Conservation (phyloP, 176 grass and related monocot species). For the Microstegium vimineum region DNA sequence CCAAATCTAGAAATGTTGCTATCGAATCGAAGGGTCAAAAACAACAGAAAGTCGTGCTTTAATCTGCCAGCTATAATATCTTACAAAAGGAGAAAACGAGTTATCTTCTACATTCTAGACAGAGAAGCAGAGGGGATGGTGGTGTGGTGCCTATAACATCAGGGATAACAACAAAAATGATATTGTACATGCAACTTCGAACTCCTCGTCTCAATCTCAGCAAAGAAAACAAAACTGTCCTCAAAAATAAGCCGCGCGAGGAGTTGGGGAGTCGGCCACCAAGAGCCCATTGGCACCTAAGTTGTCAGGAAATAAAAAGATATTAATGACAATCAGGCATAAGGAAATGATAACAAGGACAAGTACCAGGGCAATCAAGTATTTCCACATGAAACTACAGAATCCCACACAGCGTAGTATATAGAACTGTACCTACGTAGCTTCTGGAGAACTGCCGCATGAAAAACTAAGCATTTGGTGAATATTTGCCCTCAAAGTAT, state of each 20-base stretch:
- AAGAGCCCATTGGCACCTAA: slow-evolving; percentile 38
- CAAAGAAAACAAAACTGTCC: slow-evolving; percentile 34
- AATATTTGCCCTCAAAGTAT: slow-evolving; percentile 49
- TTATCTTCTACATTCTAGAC: slow-evolving; percentile 24
- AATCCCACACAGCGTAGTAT: neutral
- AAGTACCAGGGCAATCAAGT: neutral
- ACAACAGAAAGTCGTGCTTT: slow-evolving; percentile 11
- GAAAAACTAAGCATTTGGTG: slow-evolving; percentile 32
- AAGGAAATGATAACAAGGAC: neutral
- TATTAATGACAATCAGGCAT: neutral
- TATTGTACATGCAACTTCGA: slow-evolving; percentile 21
- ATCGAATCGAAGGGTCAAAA: slow-evolving; percentile 13
- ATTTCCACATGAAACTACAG: neutral
- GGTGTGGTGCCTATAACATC: slow-evolving; percentile 8
- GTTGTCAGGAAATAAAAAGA: neutral
- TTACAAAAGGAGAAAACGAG: neutral
- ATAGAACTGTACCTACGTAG: neutral
- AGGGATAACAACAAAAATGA: slow-evolving; percentile 14
- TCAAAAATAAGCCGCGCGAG: slow-evolving; percentile 31
- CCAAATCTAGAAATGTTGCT: neutral
- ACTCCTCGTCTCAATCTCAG: slow-evolving; percentile 42
- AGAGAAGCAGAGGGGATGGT: neutral
- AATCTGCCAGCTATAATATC: slow-evolving; percentile 38
- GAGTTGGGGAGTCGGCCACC: slow-evolving; percentile 27
- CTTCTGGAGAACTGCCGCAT: neutral